These are phyloP conservation scores for Pulveroboletus sp. DNA, from an alignment of 768 basidiomycete genomes.

Conservation along the genomic window DNA sequence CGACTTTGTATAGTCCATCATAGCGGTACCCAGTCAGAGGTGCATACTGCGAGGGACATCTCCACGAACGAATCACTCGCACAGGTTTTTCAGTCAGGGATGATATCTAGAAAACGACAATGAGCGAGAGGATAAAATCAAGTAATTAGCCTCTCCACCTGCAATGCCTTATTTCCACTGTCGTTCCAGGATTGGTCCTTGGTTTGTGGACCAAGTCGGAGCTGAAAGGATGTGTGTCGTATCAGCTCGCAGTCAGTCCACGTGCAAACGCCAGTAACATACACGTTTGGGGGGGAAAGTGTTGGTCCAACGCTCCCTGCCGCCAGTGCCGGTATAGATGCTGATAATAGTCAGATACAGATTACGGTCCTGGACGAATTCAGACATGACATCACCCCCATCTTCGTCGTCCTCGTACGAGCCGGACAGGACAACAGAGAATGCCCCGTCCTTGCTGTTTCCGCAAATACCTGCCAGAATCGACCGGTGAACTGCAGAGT, in stretches of 20 bases:
- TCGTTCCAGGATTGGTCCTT: slow-evolving; percentile 23
- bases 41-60: slow-evolving; percentile 22
- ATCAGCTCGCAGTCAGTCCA: neutral
- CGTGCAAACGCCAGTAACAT: neutral
- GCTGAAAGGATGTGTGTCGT: neutral
- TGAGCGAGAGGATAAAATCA: neutral
- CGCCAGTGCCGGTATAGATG: slow-evolving; percentile 29
- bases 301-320: slow-evolving; percentile 11
- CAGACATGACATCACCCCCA: slow-evolving; percentile 26
- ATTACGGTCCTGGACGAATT: neutral
- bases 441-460: slow-evolving; percentile 4
- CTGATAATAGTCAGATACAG: slow-evolving; percentile 9
- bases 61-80: slow-evolving; percentile 27
- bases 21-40: slow-evolving; percentile 27
- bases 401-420: slow-evolving; percentile 25
- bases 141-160: slow-evolving; percentile 8
- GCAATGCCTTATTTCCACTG: slow-evolving; percentile 11
- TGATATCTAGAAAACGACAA: slow-evolving; percentile 16
- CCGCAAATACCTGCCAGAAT: slow-evolving; percentile 20
- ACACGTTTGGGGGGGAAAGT: slow-evolving; percentile 19
- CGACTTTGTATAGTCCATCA: slow-evolving; percentile 29
- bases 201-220: slow-evolving; percentile 21
- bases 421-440: slow-evolving; percentile 20
- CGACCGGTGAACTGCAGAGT: slow-evolving; percentile 18
- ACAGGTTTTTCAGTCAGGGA: slow-evolving; percentile 16